Conservation (phyloP, 2,329 filamentous ascomycete species). For the Aaosphaeria pasadenensis region DNA sequence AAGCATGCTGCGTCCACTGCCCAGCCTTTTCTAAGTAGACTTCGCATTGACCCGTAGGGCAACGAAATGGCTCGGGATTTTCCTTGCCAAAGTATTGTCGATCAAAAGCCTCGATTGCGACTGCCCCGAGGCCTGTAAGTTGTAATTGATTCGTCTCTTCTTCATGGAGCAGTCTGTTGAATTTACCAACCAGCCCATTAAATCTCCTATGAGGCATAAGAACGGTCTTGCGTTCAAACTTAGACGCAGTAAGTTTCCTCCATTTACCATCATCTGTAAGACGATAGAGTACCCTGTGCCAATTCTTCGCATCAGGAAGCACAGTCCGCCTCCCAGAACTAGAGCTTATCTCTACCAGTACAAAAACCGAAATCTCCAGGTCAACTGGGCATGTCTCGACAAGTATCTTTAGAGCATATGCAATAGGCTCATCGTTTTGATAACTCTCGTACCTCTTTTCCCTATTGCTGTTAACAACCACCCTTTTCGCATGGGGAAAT, state of each 20-base stretch:
- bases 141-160: conserved; percentile 1
- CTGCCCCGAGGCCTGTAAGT: conserved; percentile 5
- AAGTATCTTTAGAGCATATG: conserved; percentile 2
- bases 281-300: too few relatives aligned
- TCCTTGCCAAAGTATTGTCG: conserved; percentile 10
- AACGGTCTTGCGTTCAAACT: conserved; percentile 3
- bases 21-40: conserved; percentile 10
- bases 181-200: conserved; percentile 9
- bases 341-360: not conserved
- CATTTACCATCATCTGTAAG: too few relatives aligned
- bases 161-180: conserved; percentile 3
- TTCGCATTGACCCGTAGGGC: conserved; percentile 7
- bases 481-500: conserved; percentile 8
- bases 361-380: conserved; percentile 5
- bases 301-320: too few relatives aligned
- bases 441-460: too few relatives aligned
- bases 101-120: conserved; percentile 14
- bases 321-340: too few relatives aligned
- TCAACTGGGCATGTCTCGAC: conserved; percentile 6
- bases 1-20: conserved; percentile 15
- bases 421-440: conserved; percentile 2
- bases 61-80: conserved; percentile 5
- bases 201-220: conserved; percentile 8
- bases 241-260: too few relatives aligned
- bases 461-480: conserved; percentile 6